Conservation (phyloP, 805 yeast genomes). For the Candida ficus region DNA sequence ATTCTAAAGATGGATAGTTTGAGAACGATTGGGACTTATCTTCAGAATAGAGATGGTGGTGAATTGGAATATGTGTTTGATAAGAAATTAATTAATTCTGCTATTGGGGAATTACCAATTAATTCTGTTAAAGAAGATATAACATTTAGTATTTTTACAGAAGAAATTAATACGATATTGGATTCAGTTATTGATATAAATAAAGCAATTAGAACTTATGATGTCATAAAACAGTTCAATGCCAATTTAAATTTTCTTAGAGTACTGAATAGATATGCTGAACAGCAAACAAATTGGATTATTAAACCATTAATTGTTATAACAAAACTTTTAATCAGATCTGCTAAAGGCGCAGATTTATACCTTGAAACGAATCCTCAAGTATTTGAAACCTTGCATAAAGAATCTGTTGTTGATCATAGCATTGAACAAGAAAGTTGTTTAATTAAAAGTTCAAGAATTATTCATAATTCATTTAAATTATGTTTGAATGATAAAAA, state of each 20-base stretch:
- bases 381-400: constrained; percentile 1
- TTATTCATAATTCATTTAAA: constrained; percentile 69
- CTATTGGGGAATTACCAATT: constrained; percentile 1
- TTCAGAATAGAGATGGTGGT: not conserved
- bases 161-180: constrained; percentile 11
- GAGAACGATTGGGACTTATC: not conserved
- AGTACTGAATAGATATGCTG: constrained; percentile 48
- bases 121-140: not conserved
- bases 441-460: constrained; percentile 52
- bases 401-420: constrained; percentile 15
- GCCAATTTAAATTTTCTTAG: constrained; percentile 36
- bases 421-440: constrained; percentile 26
- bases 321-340: constrained; percentile 32
- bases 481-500: constrained; percentile 75
- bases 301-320: constrained; percentile 36
- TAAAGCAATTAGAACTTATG: constrained; percentile 25
- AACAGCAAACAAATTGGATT: constrained; percentile 49
- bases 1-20: constrained; percentile 3
- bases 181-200: constrained; percentile 11
- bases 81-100: not conserved
- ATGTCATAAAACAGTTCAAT: constrained; percentile 27
- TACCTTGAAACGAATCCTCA: constrained; percentile 17
- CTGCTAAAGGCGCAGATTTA: constrained; percentile 21
- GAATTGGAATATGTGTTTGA: constrained; percentile 1
- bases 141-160: not conserved